phyloP scores from a whole-genome alignment of 768 basidiomycete species.

The Naematelia aurantialba region DNA sequence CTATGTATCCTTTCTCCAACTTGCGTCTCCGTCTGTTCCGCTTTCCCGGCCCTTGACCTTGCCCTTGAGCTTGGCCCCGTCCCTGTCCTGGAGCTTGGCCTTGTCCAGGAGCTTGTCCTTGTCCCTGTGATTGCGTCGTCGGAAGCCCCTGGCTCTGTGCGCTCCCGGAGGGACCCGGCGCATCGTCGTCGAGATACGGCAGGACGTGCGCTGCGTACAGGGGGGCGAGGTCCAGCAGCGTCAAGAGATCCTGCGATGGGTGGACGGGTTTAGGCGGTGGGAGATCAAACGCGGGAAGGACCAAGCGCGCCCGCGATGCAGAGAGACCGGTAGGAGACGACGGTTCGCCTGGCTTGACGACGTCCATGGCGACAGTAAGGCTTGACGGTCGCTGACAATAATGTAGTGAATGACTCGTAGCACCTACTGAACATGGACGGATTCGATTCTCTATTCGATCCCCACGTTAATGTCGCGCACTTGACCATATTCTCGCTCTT shows the following conservation, averaged over 20 bases:
- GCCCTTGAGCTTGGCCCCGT: no score
- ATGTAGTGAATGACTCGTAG: no score
- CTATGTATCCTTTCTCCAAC: constrained; percentile 36
- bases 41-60: no score
- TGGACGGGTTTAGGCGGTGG: constrained; percentile 30
- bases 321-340: neutral
- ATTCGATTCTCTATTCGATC: no score
- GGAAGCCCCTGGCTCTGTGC: no score
- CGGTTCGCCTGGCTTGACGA: neutral
- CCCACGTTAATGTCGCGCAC: no score
- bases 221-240: constrained; percentile 32
- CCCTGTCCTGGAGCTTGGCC: no score
- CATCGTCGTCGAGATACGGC: constrained; percentile 22
- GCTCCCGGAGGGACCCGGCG: neutral
- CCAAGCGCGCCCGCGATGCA: neutral
- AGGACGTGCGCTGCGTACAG: constrained; percentile 36
- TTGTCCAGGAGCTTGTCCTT: no score
- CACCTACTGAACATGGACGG: no score
- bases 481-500: no score
- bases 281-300: constrained; percentile 1
- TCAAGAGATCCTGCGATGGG: constrained; percentile 31
- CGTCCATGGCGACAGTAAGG: neutral
- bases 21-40: constrained; percentile 10
- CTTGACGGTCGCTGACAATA: neutral
- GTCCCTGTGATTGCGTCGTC: no score